Conservation (phyloP, 108 stramenopile genomes). For the Cyclotella baltica region DNA sequence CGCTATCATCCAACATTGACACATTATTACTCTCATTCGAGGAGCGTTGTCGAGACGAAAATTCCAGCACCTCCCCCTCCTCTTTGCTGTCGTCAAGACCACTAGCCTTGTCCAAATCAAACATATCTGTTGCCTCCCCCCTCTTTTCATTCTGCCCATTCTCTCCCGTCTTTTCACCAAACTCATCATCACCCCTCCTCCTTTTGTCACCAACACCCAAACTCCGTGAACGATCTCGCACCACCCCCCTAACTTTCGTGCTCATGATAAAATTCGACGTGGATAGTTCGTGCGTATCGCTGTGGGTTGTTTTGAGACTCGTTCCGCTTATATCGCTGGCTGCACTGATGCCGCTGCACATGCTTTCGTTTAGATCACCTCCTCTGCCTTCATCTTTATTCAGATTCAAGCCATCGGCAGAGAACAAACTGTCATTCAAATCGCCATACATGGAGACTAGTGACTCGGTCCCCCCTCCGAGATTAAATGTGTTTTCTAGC, state of each 20-base stretch:
- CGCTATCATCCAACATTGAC: not conserved
- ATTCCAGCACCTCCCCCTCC: slow-evolving; percentile 25
- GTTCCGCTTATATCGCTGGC: not conserved
- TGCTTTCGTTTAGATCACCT: slow-evolving; percentile 9
- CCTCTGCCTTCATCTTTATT: slow-evolving; percentile 1
- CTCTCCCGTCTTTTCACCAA: not conserved
- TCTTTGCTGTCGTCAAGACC: not conserved
- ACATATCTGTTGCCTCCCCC: too few species aligned
- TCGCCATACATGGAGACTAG: slow-evolving; percentile 37
- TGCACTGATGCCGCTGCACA: too few species aligned
- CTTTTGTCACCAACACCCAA: slow-evolving; percentile 8
- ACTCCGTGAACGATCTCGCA: slow-evolving; percentile 34
- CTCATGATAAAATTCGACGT: slow-evolving; percentile 76
- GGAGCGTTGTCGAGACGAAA: slow-evolving; percentile 9
- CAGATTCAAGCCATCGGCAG: slow-evolving; percentile 1
- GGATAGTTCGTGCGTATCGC: slow-evolving; percentile 84
- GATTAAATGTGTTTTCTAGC: slow-evolving; percentile 38
- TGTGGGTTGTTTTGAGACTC: slow-evolving; percentile 49
- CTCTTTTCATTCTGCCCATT: too few species aligned
- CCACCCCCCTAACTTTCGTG: slow-evolving; percentile 35
- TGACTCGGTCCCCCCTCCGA: slow-evolving; percentile 40
- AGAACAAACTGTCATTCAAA: slow-evolving; percentile 12
- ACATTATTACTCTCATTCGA: slow-evolving; percentile 11
- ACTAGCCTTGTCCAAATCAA: not conserved
- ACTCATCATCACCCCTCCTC: not conserved